phyloP scores from a whole-genome alignment of 208 protist species.

The Herpetomonas samuelpessoai region DNA sequence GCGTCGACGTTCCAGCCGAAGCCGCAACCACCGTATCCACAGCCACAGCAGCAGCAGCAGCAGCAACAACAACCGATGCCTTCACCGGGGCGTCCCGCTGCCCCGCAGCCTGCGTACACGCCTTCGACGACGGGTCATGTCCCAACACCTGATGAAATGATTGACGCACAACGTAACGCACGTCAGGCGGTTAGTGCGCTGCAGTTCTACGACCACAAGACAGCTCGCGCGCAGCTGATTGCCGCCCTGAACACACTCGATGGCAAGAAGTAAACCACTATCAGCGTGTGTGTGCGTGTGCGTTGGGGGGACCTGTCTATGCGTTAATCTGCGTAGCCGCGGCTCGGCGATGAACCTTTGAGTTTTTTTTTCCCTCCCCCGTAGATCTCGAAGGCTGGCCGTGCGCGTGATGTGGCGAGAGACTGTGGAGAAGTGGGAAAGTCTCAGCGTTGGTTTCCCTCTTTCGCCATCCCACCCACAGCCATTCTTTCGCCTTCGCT shows the following conservation, averaged over 20 bases:
- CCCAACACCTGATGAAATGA: slow-evolving; percentile 65
- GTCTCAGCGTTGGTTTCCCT: not conserved
- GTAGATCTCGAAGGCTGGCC: too few relatives aligned
- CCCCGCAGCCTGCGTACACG: too few relatives aligned
- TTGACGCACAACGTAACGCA: slow-evolving; percentile 68
- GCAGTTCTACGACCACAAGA: slow-evolving; percentile 56
- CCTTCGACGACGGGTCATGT: slow-evolving; percentile 9
- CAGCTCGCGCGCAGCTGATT: slow-evolving; percentile 31
- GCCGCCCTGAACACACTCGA: slow-evolving; percentile 32
- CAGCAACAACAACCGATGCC: not conserved
- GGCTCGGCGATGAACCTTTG: too few relatives aligned
- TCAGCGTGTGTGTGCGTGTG: too few relatives aligned
- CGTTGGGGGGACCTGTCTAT: too few relatives aligned
- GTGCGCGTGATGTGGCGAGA: too few relatives aligned
- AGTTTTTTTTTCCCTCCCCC: too few relatives aligned
- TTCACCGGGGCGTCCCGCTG: not conserved
- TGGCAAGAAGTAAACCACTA: slow-evolving; percentile 1
- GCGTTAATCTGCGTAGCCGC: too few relatives aligned
- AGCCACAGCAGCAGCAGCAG: slow-evolving; percentile 14
- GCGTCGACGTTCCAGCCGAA: too few relatives aligned
- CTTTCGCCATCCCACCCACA: not conserved
- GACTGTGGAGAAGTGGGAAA: too few relatives aligned
- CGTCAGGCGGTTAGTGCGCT: slow-evolving; percentile 51
- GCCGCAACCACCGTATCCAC: not conserved
- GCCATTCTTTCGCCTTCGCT: not conserved